Evolutionary conservation across 2,329 filamentous ascomycete genomes (phyloP).

Genomic region (Ceratocystis variospora): DNA sequence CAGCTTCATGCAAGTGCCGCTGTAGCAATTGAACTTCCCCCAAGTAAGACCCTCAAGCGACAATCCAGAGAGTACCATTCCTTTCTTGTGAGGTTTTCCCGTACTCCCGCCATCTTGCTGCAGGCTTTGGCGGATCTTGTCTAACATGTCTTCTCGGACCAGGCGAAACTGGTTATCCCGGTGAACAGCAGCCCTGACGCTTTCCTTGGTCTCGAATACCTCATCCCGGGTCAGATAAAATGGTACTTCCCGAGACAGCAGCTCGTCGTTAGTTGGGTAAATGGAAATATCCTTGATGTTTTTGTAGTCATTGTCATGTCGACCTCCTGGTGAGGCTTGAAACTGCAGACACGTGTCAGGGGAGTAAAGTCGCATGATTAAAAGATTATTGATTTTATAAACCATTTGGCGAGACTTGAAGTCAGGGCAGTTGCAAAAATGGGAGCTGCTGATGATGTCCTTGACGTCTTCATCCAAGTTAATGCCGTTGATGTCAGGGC

Average conservation of each 20-base stretch:
- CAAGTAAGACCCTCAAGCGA: constrained; percentile 29
- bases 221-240: constrained; percentile 43
- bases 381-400: constrained; percentile 5
- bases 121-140: constrained; percentile 49
- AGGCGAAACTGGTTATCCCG: constrained; percentile 61
- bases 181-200: constrained; percentile 35
- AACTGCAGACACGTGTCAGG: not conserved
- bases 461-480: not conserved
- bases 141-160: constrained; percentile 56
- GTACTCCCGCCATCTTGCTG: constrained; percentile 24
- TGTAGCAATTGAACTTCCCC: constrained; percentile 20
- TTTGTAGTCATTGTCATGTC: constrained; percentile 58
- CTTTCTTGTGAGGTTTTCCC: constrained; percentile 27
- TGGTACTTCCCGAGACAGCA: constrained; percentile 36
- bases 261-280: constrained; percentile 52
- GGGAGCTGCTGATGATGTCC: too few species aligned
- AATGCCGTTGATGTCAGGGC: not conserved
- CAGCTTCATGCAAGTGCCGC: constrained; percentile 18
- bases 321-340: constrained; percentile 38
- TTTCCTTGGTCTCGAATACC: constrained; percentile 29
- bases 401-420: not conserved
- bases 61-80: constrained; percentile 30
- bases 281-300: constrained; percentile 50
- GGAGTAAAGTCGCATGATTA: not conserved
- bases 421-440: not conserved